phyloP scores from a whole-genome alignment of 2,329 filamentous ascomycete genomes.

The Aspergillus vadensis region DNA sequence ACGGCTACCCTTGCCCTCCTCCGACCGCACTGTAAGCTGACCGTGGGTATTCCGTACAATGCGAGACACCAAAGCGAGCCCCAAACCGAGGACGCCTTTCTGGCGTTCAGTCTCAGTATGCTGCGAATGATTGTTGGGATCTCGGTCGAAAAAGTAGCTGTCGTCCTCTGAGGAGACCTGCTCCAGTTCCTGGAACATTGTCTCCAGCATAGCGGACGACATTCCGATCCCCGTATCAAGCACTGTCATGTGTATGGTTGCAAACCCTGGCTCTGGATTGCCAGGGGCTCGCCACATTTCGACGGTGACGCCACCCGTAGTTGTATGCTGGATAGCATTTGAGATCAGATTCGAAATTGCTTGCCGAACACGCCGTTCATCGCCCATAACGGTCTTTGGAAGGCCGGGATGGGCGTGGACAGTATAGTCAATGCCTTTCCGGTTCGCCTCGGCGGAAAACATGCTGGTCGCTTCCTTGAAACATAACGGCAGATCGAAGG shows the following conservation, averaged over 20 bases:
- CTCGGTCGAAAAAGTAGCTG: slow-evolving; percentile 39
- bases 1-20: slow-evolving; percentile 76
- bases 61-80: slow-evolving; percentile 83
- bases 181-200: slow-evolving; percentile 63
- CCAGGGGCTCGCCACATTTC: slow-evolving; percentile 61
- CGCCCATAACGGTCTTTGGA: slow-evolving; percentile 71
- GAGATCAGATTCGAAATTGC: slow-evolving; percentile 80
- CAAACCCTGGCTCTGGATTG: slow-evolving; percentile 54
- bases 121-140: slow-evolving; percentile 25
- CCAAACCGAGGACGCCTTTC: slow-evolving; percentile 68
- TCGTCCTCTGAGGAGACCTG: slow-evolving; percentile 66
- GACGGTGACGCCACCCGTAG: slow-evolving; percentile 66
- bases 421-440: slow-evolving; percentile 73
- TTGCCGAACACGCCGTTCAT: slow-evolving; percentile 78
- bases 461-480: slow-evolving; percentile 76
- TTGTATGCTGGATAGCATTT: slow-evolving; percentile 81
- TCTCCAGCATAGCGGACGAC: slow-evolving; percentile 58
- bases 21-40: slow-evolving; percentile 80
- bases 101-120: slow-evolving; percentile 5
- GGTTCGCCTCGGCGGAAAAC: slow-evolving; percentile 71
- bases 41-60: slow-evolving; percentile 90
- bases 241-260: slow-evolving; percentile 72
- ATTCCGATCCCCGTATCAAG: slow-evolving; percentile 74
- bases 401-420: slow-evolving; percentile 68
- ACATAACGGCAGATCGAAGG: slow-evolving; percentile 71